Conservation (phyloP, 2,329 filamentous ascomycete genomes). For the Arachnomyces sp. region DNA sequence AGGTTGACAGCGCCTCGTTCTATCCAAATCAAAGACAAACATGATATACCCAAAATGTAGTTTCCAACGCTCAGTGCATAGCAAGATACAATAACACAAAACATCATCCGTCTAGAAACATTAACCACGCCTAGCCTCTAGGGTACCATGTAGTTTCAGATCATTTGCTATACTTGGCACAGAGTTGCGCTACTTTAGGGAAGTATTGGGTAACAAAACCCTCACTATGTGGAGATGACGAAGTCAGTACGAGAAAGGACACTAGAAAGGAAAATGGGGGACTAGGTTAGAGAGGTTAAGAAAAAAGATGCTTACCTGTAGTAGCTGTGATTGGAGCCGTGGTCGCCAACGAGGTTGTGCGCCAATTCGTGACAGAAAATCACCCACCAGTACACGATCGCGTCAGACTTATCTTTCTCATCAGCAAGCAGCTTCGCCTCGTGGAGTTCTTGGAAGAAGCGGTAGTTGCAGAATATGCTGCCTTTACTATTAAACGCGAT, state of each 20-base stretch:
- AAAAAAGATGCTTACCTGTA: constrained; percentile 47
- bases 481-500: constrained; percentile 89
- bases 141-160: no score
- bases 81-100: no score
- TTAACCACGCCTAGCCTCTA: no score
- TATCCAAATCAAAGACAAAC: no score
- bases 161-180: no score
- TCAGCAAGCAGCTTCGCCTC: constrained; percentile 38
- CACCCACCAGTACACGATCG: constrained; percentile 83
- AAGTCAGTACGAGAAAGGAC: constrained; percentile 2
- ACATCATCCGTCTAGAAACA: no score
- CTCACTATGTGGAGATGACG: constrained; percentile 44
- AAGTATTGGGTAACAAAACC: constrained; percentile 73
- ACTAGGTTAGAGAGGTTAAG: neutral
- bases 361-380: constrained; percentile 93
- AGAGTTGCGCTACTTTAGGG: constrained; percentile 50
- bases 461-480: constrained; percentile 86
- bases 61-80: no score
- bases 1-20: no score
- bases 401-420: constrained; percentile 52
- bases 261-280: neutral
- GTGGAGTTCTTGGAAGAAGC: constrained; percentile 78
- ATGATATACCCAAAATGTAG: no score
- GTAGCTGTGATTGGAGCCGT: constrained; percentile 72
- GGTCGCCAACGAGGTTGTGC: constrained; percentile 76